These are phyloP conservation scores for Inosperma sp. DNA, from an alignment of 768 basidiomycete genomes.

Conservation along the genomic window DNA sequence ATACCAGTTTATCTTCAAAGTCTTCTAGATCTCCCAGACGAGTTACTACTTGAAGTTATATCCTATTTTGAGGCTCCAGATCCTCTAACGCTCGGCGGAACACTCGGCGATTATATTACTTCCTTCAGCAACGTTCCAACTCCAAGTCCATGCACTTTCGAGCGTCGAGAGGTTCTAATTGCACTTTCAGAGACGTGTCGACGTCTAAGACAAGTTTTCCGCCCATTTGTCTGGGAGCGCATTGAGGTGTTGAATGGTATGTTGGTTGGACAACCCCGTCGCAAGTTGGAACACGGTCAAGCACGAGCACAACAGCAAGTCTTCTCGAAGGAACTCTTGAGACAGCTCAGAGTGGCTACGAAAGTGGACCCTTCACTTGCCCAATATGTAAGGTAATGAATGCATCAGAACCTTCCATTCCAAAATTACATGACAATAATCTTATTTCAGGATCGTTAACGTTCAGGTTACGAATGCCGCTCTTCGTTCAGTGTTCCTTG, in stretches of 20 bases:
- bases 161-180: neutral
- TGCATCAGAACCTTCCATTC: no score
- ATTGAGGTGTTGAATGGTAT: conserved; percentile 2
- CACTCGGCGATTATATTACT: neutral
- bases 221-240: neutral
- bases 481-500: no score
- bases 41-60: conserved; percentile 1
- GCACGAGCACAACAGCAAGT: neutral
- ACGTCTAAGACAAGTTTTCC: neutral
- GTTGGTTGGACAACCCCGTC: neutral
- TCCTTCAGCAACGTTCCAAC: neutral
- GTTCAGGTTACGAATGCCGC: neutral
- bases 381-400: neutral
- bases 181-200: conserved; percentile 2
- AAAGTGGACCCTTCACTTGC: neutral
- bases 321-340: conserved; percentile 1
- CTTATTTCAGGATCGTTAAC: neutral
- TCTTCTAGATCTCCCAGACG: neutral
- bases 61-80: no score
- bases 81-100: no score
- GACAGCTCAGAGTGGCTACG: conserved; percentile 4
- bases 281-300: neutral
- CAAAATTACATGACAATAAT: no score
- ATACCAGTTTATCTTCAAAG: no score
- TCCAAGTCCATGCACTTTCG: neutral